phyloP scores from a whole-genome alignment of 2,329 filamentous ascomycete genomes.

The Hortaea werneckii region DNA sequence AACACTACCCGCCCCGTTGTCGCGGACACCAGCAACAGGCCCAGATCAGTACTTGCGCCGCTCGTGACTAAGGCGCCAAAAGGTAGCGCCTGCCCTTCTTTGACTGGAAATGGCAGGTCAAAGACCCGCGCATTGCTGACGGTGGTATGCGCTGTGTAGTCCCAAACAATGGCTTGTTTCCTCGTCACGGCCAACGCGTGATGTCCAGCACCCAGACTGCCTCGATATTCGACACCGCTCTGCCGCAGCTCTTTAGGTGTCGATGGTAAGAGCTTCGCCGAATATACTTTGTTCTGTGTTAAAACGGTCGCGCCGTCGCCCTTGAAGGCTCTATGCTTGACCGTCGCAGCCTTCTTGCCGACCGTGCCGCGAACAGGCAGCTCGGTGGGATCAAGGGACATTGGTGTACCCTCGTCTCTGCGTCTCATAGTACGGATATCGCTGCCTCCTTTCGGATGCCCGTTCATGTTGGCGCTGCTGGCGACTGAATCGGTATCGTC shows the following conservation, averaged over 20 bases:
- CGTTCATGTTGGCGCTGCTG: slow-evolving; percentile 11
- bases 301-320: slow-evolving; percentile 24
- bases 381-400: slow-evolving; percentile 3
- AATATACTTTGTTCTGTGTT: slow-evolving; percentile 78
- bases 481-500: slow-evolving; percentile 5
- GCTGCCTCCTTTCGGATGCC: slow-evolving; percentile 4
- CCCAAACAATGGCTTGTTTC: slow-evolving; percentile 80
- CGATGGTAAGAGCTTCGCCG: slow-evolving; percentile 72
- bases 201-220: slow-evolving; percentile 4
- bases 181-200: slow-evolving; percentile 66
- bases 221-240: slow-evolving; percentile 48
- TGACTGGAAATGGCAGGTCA: slow-evolving; percentile 63
- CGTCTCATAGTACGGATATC: background rate
- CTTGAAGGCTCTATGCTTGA: slow-evolving; percentile 17
- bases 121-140: slow-evolving; percentile 73
- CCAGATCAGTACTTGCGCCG: slow-evolving; percentile 68
- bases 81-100: slow-evolving; percentile 61
- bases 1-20: slow-evolving; percentile 77
- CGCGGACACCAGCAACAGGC: slow-evolving; percentile 77
- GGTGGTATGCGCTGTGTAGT: slow-evolving; percentile 55
- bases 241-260: slow-evolving; percentile 64
- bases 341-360: slow-evolving; percentile 13
- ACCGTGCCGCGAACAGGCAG: slow-evolving; percentile 15
- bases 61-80: slow-evolving; percentile 68
- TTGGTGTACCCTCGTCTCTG: slow-evolving; percentile 2